Evolutionary conservation across 2,329 filamentous ascomycete genomes (phyloP).

Genomic region (Lomentospora prolificans): DNA sequence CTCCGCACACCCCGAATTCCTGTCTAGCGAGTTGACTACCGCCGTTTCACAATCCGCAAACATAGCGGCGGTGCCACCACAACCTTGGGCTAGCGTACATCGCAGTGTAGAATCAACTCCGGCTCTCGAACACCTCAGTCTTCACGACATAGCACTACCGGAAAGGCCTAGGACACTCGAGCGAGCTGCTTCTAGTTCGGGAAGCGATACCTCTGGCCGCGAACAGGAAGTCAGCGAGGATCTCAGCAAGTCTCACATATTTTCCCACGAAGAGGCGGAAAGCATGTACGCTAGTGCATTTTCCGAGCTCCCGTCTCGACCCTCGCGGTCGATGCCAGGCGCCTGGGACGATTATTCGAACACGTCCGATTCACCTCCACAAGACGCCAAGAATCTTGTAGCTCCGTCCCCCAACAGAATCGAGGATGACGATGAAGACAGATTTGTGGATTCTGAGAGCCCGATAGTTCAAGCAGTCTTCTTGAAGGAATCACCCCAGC

Average conservation of each 20-base stretch:
- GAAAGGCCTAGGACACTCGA: slow-evolving; percentile 2
- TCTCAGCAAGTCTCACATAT: slow-evolving; percentile 56
- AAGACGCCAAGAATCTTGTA: not conserved
- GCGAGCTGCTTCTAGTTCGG: not conserved
- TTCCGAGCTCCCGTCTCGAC: slow-evolving; percentile 23
- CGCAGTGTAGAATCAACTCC: not conserved
- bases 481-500: not conserved
- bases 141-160: not conserved
- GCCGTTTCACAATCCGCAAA: not conserved
- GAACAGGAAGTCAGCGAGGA: slow-evolving; percentile 31
- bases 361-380: not conserved
- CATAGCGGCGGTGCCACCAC: not conserved
- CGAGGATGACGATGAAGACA: not conserved
- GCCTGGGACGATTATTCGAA: slow-evolving; percentile 32
- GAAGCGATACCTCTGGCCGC: slow-evolving; percentile 12
- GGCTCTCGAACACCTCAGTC: not conserved
- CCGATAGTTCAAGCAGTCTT: no score
- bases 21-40: not conserved
- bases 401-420: not conserved
- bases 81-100: slow-evolving; percentile 6
- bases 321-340: slow-evolving; percentile 35
- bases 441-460: not conserved
- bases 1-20: slow-evolving; percentile 31
- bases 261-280: slow-evolving; percentile 70
- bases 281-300: slow-evolving; percentile 81